phyloP scores from a whole-genome alignment of 1,284 basidiomycete genomes.

The Sporisorium scitamineum region DNA sequence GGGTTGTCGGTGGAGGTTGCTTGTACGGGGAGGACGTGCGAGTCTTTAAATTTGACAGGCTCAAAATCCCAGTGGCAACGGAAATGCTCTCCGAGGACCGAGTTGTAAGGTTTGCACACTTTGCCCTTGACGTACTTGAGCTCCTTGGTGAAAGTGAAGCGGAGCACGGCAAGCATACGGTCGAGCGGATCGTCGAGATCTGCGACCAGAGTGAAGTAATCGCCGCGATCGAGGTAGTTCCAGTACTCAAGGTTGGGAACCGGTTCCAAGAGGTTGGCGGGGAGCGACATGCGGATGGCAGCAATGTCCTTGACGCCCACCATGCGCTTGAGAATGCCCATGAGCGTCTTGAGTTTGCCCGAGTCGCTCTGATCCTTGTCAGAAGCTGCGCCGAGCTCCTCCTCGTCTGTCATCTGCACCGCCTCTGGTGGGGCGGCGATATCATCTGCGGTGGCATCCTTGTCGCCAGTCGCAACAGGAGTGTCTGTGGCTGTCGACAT shows the following conservation, averaged over 20 bases:
- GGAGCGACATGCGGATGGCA: slow-evolving; percentile 65
- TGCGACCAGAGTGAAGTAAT: slow-evolving; percentile 85
- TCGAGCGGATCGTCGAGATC: slow-evolving; percentile 90
- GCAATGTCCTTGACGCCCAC: slow-evolving; percentile 67
- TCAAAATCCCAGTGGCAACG: slow-evolving; percentile 67
- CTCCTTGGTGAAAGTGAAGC: slow-evolving; percentile 90
- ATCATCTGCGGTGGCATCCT: slow-evolving; percentile 56
- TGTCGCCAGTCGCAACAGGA: slow-evolving; percentile 31
- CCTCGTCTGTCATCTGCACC: slow-evolving; percentile 61
- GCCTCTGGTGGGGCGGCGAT: slow-evolving; percentile 55
- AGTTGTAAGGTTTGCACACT: slow-evolving; percentile 88
- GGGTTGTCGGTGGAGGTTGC: slow-evolving; percentile 27
- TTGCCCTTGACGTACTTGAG: slow-evolving; percentile 88
- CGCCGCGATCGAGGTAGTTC: slow-evolving; percentile 91
- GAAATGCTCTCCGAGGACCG: slow-evolving; percentile 66
- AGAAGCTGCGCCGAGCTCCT: slow-evolving; percentile 58
- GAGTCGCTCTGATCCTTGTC: slow-evolving; percentile 62
- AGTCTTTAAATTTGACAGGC: slow-evolving; percentile 43
- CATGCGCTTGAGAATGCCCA: slow-evolving; percentile 65
- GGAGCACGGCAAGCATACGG: slow-evolving; percentile 88
- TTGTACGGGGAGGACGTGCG: slow-evolving; percentile 52
- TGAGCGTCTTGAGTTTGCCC: slow-evolving; percentile 64
- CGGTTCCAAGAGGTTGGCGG: slow-evolving; percentile 66
- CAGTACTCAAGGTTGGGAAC: slow-evolving; percentile 69
- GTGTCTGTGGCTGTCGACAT: slow-evolving; percentile 33